Evolutionary conservation across 257 asterid genomes (phyloP).

Genomic region (Nyctanthes arbortristis): DNA sequence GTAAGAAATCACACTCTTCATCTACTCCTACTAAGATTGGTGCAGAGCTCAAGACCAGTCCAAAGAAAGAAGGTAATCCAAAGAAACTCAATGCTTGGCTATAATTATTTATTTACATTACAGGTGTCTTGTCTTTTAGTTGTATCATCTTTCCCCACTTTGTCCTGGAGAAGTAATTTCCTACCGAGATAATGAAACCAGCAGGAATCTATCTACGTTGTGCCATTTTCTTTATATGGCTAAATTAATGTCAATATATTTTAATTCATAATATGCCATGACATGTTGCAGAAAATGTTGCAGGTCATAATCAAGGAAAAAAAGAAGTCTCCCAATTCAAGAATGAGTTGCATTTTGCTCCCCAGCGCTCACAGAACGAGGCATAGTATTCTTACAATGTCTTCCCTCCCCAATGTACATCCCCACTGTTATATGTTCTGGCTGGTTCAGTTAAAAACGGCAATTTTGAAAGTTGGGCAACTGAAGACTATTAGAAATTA

Average conservation of each 20-base stretch:
- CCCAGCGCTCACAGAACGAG: constrained; percentile 25
- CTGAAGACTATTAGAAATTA: no score
- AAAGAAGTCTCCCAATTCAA: constrained; percentile 26
- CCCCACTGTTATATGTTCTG: not conserved
- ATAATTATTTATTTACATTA: not conserved
- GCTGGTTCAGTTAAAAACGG: not conserved
- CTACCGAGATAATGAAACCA: no score
- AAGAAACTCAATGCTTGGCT: not conserved
- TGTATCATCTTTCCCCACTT: constrained; percentile 1
- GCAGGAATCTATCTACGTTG: no score
- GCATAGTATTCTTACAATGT: constrained; percentile 7
- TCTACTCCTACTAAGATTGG: no score
- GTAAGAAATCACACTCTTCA: no score
- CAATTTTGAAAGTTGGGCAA: not conserved
- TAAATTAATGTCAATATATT: no score
- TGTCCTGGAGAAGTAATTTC: constrained; percentile 12
- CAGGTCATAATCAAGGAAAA: constrained; percentile 14
- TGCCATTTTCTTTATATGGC: no score
- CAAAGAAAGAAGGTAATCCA: constrained; percentile 39
- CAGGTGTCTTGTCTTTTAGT: not conserved
- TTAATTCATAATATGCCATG: constrained; percentile 8
- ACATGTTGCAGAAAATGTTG: constrained; percentile 33
- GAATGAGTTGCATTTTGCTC: constrained; percentile 35
- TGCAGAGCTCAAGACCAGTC: constrained; percentile 23
- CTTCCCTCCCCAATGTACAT: not conserved